Evolutionary conservation across 208 protist genomes (phyloP).

Genomic region (Naegleria fowleri): DNA sequence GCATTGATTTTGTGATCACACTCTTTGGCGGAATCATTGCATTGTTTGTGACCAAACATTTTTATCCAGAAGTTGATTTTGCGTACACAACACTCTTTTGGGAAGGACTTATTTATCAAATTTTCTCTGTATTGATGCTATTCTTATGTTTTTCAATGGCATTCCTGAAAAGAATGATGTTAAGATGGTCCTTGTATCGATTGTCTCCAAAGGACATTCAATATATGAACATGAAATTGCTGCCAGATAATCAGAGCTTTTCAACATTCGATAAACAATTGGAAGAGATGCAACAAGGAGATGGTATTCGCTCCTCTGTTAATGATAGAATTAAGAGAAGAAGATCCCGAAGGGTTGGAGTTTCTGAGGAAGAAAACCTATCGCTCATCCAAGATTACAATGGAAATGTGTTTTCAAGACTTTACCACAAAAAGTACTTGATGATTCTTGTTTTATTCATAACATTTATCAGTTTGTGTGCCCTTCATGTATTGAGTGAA

Average conservation of each 20-base stretch:
- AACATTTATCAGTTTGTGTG: neutral
- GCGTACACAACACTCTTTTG: neutral
- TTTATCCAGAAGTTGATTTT: neutral
- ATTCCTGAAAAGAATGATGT: neutral
- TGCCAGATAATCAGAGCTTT: conserved; percentile 7
- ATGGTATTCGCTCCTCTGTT: neutral
- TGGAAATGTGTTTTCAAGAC: neutral
- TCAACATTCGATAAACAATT: conserved; percentile 1
- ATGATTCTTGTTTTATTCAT: neutral
- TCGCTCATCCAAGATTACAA: neutral
- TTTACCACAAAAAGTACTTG: conserved; percentile 6
- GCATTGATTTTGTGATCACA: neutral
- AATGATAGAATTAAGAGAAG: neutral
- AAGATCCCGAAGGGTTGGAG: neutral
- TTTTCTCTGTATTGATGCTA: neutral
- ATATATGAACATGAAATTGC: neutral
- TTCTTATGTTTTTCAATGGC: neutral
- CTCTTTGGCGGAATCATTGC: neutral
- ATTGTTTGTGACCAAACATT: neutral
- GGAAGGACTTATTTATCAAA: neutral
- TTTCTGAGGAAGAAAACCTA: neutral
- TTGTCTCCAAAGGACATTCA: neutral
- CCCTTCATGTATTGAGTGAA: neutral
- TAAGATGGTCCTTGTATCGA: neutral
- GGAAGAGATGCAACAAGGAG: neutral